Evolutionary conservation across 1,284 basidiomycete species (phyloP), one percentile per base, ranked within the genome.

Genomic region (Fomitopsis betulina): DNA sequence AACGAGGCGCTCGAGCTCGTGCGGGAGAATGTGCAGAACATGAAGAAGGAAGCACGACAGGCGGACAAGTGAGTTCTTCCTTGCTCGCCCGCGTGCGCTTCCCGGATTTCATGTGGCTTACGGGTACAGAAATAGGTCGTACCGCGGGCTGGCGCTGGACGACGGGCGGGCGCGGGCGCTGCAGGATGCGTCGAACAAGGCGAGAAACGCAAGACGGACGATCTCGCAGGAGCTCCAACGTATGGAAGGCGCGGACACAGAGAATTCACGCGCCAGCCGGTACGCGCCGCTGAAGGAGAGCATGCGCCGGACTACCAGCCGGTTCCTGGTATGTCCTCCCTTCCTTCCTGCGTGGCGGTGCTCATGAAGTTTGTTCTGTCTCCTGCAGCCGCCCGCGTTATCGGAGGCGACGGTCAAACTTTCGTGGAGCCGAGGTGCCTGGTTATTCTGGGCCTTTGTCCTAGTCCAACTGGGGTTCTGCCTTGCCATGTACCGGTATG

Each of bases 1-100:
- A 74, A 75, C 32, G 80, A 85, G 63, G 79, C 84, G 45, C 66
- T 90, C 39, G 72, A 72, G 35, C 80, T 77, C 40, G 79, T 90
- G 63, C 80, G 80, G 59, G 75, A 77, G 63, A 81, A 82, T 8
- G 76, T 89, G 25, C 75, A 75, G 43, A 79, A 82, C 56, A 73
- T 90, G 64, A 78, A 74, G 49, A 74, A 79, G 54, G 82, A 77
- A 54, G 68, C 89, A 59, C 77, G 77, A 53, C 83, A 82, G 33
- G 72, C 79, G 43, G 83, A 87, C 63, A 75, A 75, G 87, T 87
- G 67, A 13, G 69, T 58, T 13, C 10, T 19, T 15, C 47, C 64
- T 64, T 62, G 33, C 30, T 59, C 58, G 55, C 60, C 12, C 57
- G 56, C 57, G 1, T 15, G 30, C 30, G 40, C 30, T 27, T 35